Base-by-base conservation (phyloP, 257 asterid genomes). In the Solanum sejunctum region DNA sequence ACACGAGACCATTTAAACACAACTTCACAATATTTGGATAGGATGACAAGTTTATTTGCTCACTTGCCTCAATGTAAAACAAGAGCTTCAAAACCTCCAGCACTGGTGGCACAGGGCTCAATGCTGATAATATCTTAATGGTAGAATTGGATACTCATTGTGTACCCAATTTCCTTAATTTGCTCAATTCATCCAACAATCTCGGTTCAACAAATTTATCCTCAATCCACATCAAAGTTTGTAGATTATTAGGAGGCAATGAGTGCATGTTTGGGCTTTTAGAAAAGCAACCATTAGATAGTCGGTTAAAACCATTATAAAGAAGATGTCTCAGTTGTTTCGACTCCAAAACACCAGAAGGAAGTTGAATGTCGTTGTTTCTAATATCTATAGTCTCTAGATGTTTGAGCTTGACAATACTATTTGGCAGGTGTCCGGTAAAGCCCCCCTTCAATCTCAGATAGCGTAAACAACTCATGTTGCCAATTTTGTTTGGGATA, bases 401-500 rank as follows among this genome's bases (percentile, higher is more conserved):
- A 15, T 8, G 11, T 20, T 70, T 84, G 58, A 70, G 69, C 43
- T 87, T 57, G 23, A n/a, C 10, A 7, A 66, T 32, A 60, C 32
- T 70, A 17, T 15, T 10, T 8, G 83, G 80, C 15, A 86, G 8
- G 20, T 11, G 8, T 16, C 45, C 18, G 3, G 0, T 6, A 28
- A 23, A 9, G 2, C 18, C 0, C 43, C 72, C 87, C 57, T 16
- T 3, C 0, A 55, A 55, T 16, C 13, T 3, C 54, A 49, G 54
- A 49, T 81, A 63, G 12, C 82, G 26, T 73, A 84, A 80, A 26
- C 43, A 71, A 55, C 43, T 58, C 61, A 87, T 18, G 6, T 71
- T 85, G 36, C 81, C 82, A 16, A 85, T 5, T 26, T 43, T 67
- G 15, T 51, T 26, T 28, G 87, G 84, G 32, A 84, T 5, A 45